Percentiles rank a stretch among this genome's conserved stretches.
phyloP scores from a whole-genome alignment of 2,329 filamentous ascomycete species.

The Zymoseptoria brevis region DNA sequence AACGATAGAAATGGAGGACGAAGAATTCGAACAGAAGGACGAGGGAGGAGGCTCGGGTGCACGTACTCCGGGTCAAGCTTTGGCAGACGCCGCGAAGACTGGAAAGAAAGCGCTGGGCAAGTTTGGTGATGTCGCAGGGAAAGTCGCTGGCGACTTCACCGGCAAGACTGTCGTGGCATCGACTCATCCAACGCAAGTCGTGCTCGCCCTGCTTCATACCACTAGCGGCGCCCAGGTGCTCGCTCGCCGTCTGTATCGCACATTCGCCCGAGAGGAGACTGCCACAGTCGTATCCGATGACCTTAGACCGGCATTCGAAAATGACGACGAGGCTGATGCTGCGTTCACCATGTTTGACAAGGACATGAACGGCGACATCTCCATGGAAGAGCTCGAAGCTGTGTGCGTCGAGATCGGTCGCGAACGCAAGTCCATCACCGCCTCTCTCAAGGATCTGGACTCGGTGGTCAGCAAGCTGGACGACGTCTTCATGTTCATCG shows the following conservation, averaged over 20 bases:
- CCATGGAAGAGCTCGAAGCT: constrained; percentile 86
- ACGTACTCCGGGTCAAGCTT: constrained; percentile 64
- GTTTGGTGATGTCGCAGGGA: constrained; percentile 76
- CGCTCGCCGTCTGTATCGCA: constrained; percentile 80
- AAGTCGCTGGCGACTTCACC: constrained; percentile 85
- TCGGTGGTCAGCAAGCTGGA: constrained; percentile 88
- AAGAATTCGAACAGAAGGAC: constrained; percentile 59
- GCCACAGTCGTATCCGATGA: constrained; percentile 75
- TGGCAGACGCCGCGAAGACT: constrained; percentile 62
- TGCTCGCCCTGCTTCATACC: constrained; percentile 65
- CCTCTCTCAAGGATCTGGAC: constrained; percentile 88
- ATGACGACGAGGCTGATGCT: constrained; percentile 76
- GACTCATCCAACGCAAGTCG: constrained; percentile 76
- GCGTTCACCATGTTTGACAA: constrained; percentile 93
- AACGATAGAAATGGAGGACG: constrained; percentile 62
- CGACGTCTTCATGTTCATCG: constrained; percentile 80
- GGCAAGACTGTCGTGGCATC: constrained; percentile 60
- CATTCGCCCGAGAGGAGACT: constrained; percentile 64
- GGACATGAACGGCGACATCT: constrained; percentile 93
- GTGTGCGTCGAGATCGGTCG: constrained; percentile 91
- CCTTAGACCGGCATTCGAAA: constrained; percentile 68
- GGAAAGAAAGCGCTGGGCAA: constrained; percentile 69
- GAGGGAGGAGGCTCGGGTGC: constrained; percentile 46
- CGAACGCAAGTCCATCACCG: constrained; percentile 91
- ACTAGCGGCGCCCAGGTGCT: constrained; percentile 72